Base-by-base conservation (phyloP, 116 monocot species). In the Zostera marina region DNA sequence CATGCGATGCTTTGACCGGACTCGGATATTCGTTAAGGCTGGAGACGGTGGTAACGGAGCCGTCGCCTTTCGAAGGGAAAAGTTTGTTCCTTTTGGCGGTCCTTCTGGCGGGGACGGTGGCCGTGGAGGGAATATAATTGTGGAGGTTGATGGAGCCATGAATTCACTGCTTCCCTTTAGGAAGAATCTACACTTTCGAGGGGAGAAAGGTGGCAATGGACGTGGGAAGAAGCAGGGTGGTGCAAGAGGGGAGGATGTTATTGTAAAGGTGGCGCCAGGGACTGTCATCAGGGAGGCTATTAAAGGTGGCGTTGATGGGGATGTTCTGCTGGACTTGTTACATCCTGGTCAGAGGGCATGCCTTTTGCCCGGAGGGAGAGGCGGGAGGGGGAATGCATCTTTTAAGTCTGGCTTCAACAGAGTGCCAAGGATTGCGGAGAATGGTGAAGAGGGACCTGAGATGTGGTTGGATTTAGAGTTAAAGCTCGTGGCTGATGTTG, bases 401-500 rank as follows among this genome's bases (percentile, higher is more conserved):
- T 96, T 96, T 56, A 96, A 85, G 72, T 72, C 89, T 0, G 96
- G 89, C 24, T 74, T 53, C 1, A 80, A 82, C 23, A 89, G 78
- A 71, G 81, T 76, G 11, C 96, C 96, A 0, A 89, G 75, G 59
- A 85, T 96, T 47, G 89, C 89, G 3, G 96, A 96, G 80, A 82
- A 78, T 17, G 96, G 96, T n/a, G 96, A 96, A 69, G 68, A 78
- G 54, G 96, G 96, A 11, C 56, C 80, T 6, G 89, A 88, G 63
- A 89, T 96, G 96, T 96, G 94, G 94, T 74, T 96, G 72, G 85
- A 88, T 69, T 66, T 96, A 72, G 94, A 96, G 71, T 69, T 96
- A 42, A 96, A 96, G 72, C 67, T 96, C 43, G 89, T 88, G 49
- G 94, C 94, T 60, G 94, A 96, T 85, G 89, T 96, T 69, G 94